Evolutionary conservation across 257 asterid genomes (phyloP).

Genomic region (Echites panduratus): DNA sequence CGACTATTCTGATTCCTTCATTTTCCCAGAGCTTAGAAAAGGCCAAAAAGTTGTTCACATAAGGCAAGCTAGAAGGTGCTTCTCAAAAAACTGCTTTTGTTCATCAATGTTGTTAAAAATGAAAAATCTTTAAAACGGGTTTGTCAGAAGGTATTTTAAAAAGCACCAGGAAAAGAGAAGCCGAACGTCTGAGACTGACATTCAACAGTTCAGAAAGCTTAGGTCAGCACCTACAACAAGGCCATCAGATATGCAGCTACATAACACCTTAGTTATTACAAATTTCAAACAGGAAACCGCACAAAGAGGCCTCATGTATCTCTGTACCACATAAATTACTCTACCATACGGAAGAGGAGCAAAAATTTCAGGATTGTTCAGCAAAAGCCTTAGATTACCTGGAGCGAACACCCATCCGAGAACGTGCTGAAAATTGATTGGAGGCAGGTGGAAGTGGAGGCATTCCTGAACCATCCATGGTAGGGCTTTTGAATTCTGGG

Average conservation of each 20-base stretch:
- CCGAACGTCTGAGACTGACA: neutral
- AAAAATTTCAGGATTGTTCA: neutral
- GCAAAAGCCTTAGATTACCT: conserved; percentile 40
- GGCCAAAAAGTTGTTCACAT: neutral
- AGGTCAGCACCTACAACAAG: neutral
- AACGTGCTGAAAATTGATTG: conserved; percentile 85
- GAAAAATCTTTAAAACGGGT: neutral
- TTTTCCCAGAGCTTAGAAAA: too few relatives aligned
- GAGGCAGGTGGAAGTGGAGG: conserved; percentile 96
- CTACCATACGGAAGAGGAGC: neutral
- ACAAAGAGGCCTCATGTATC: neutral
- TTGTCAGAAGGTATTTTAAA: neutral
- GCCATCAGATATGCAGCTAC: neutral
- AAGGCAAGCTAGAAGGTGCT: neutral
- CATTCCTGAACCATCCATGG: conserved; percentile 62
- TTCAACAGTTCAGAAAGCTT: neutral
- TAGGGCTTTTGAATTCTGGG: conserved; percentile 56
- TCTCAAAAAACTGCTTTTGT: neutral
- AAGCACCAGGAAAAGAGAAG: neutral
- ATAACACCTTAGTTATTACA: neutral
- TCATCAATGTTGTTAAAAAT: neutral
- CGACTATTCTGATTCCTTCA: neutral
- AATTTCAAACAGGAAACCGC: neutral
- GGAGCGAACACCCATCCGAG: conserved; percentile 73
- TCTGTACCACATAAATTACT: neutral